A percentile compares a stretch with the other conserved stretches of the same genome.
Conservation (phyloP, 2,329 filamentous ascomycete species). For the Curvularia sp. region DNA sequence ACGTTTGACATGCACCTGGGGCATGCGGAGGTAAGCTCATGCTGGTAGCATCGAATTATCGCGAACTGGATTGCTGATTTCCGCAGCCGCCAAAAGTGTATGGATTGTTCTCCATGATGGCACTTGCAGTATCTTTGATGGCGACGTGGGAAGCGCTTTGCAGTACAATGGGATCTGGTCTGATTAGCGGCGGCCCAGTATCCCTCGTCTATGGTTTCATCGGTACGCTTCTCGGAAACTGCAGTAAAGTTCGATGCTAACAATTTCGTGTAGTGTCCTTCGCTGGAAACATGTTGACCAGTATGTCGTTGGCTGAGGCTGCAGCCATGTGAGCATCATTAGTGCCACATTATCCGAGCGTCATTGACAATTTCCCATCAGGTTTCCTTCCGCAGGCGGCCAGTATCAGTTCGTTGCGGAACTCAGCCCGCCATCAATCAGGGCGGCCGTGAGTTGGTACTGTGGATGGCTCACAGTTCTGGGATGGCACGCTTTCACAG, state of each 20-base stretch:
- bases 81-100: slow-evolving; percentile 16
- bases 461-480: slow-evolving; percentile 34
- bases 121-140: slow-evolving; percentile 12
- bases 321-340: slow-evolving; percentile 11
- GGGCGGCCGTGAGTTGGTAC: slow-evolving; percentile 5
- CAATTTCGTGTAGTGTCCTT: slow-evolving; percentile 3
- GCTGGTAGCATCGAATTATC: not conserved
- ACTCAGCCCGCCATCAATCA: slow-evolving; percentile 6
- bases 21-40: not conserved
- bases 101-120: slow-evolving; percentile 9
- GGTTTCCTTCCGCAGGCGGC: slow-evolving; percentile 15
- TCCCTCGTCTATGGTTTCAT: slow-evolving; percentile 16
- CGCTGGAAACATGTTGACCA: slow-evolving; percentile 10
- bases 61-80: not conserved
- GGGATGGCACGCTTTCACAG: slow-evolving; percentile 48
- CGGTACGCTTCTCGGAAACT: slow-evolving; percentile 4
- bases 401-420: slow-evolving; percentile 17
- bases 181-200: slow-evolving; percentile 13
- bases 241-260: not conserved
- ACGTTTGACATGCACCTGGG: not conserved
- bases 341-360: not conserved
- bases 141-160: slow-evolving; percentile 18
- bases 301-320: slow-evolving; percentile 9
- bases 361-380: slow-evolving; percentile 1
- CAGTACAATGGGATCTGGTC: slow-evolving; percentile 15